Percentiles rank a stretch among this genome's conserved stretches.
Conservation (phyloP, 1,284 basidiomycete species). For the Ganoderma meredithae region DNA sequence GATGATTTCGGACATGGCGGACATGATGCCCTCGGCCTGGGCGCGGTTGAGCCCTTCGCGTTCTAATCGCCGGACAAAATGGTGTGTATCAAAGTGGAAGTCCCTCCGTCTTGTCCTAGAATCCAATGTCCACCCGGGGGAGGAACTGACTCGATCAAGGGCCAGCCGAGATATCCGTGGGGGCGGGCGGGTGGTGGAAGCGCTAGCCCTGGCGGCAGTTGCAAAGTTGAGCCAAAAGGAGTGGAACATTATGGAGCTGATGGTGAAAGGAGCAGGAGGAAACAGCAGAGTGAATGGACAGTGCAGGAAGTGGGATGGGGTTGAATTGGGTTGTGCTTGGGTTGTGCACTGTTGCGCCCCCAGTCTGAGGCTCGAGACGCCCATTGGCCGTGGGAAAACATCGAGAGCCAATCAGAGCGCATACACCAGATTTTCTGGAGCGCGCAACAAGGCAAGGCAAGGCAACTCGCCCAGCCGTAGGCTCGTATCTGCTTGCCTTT, state of each 20-base stretch:
- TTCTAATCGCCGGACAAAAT: slow-evolving; percentile 90
- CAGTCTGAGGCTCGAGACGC: background rate
- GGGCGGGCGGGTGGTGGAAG: background rate
- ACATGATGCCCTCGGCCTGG: slow-evolving; percentile 96
- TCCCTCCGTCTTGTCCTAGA: slow-evolving; percentile 37
- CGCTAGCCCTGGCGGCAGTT: slow-evolving; percentile 7
- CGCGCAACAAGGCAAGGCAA: no score
- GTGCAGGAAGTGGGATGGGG: background rate
- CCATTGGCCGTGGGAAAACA: slow-evolving; percentile 18
- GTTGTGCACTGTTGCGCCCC: no score
- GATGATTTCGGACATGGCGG: slow-evolving; percentile 93
- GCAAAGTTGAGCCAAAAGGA: slow-evolving; percentile 17
- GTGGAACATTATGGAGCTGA: slow-evolving; percentile 17
- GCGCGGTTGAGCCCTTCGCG: slow-evolving; percentile 86
- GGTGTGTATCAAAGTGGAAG: slow-evolving; percentile 94
- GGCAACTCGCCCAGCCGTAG: background rate
- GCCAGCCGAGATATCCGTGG: background rate
- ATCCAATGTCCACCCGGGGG: slow-evolving; percentile 23
- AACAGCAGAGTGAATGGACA: background rate
- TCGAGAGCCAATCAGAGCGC: slow-evolving; percentile 25
- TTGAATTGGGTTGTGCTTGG: background rate
- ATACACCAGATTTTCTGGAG: slow-evolving; percentile 34
- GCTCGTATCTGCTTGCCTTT: background rate
- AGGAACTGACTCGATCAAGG: slow-evolving; percentile 18
- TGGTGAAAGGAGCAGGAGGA: background rate